Base-by-base conservation (phyloP, 2,329 filamentous ascomycete species). In the Beauveria pseudobassiana region DNA sequence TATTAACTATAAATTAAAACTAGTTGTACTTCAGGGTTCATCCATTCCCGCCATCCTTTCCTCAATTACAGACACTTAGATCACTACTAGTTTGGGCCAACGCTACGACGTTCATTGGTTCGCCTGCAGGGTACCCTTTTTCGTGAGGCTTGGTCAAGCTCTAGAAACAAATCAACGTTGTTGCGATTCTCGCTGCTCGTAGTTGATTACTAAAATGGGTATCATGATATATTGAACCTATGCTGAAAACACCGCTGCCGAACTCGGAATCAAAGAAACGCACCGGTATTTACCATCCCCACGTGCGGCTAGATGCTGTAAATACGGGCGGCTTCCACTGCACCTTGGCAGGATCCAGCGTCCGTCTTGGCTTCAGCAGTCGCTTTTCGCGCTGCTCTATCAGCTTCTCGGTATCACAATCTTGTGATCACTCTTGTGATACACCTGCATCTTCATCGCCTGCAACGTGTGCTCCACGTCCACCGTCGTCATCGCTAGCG, bases 251-350 rank as follows among this genome's bases (percentile, higher is more conserved):
- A 12, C 18, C 14, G 34, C 46, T 38, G 22, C 34, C 7, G 2
- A 38, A 38, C 18, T 5, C 7, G 8, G n/a, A 46, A 24, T 24
- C 5, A 3, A 43, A 9, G 18, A 5, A 20, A n/a, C 10, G 22
- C 49, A 18, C 38, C 48, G 5, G n/a, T 7, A 8, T 26, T 40
- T 78, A 97, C 93, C 93, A 98, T 64, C 93, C 96, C 95, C 95
- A 98, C 14, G 93, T 98, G 68, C 93, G 83, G 67, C 86, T 90
- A 16, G 89, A 90, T 1, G 93, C 93, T 28, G 89, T 93, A 71
- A 98, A 98, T 0, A 97, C 90, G 0, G 95, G 95, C 12, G 95
- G 93, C 75, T 96, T 98, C 95, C 95, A 99, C 69, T 92, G 88
- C 62, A 99, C 86, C 69, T 84, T 83, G 22, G 85, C 82, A 0